Evolutionary conservation across 2,329 filamentous ascomycete genomes (phyloP).

Genomic region (Ramularia collo-cygni): DNA sequence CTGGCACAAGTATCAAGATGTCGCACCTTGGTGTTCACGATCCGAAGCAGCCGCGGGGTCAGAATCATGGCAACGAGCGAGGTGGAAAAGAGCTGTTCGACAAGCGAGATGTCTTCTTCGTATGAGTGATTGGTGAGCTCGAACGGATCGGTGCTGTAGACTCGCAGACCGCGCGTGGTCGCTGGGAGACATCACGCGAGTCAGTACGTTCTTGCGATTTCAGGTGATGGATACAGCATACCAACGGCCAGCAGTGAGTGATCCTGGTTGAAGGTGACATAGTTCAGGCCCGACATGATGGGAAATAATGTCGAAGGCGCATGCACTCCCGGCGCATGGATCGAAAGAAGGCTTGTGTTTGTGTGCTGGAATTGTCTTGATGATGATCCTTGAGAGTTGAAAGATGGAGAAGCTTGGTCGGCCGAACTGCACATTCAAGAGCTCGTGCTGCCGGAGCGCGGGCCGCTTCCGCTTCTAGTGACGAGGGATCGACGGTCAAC

Average conservation of each 20-base stretch:
- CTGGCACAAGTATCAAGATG: slow-evolving; percentile 1
- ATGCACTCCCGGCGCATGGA: background rate
- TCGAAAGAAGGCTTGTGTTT: no score
- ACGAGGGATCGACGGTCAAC: no score
- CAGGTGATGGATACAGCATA: slow-evolving; percentile 38
- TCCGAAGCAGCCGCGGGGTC: slow-evolving; percentile 84
- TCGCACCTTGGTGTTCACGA: slow-evolving; percentile 91
- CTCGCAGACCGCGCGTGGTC: slow-evolving; percentile 88
- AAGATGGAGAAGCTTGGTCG: no score
- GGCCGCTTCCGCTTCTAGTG: no score
- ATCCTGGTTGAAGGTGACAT: slow-evolving; percentile 98
- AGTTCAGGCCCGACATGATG: slow-evolving; percentile 61
- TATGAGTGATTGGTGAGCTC: slow-evolving; percentile 90
- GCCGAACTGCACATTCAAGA: no score
- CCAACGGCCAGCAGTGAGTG: slow-evolving; percentile 94
- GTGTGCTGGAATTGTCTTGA: no score
- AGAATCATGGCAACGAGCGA: slow-evolving; percentile 90
- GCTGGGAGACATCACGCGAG: slow-evolving; percentile 50
- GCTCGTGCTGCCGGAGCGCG: no score
- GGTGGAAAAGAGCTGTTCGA: slow-evolving; percentile 98
- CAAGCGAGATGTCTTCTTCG: slow-evolving; percentile 81
- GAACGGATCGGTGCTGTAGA: slow-evolving; percentile 95
- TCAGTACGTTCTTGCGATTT: slow-evolving; percentile 6
- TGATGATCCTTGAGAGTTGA: no score
- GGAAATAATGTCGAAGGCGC: background rate